Percentiles rank a stretch among this genome's conserved stretches.
These are phyloP conservation scores for Stemphylium beticola DNA, from an alignment of 2,329 filamentous ascomycete genomes.

Conservation along the genomic window DNA sequence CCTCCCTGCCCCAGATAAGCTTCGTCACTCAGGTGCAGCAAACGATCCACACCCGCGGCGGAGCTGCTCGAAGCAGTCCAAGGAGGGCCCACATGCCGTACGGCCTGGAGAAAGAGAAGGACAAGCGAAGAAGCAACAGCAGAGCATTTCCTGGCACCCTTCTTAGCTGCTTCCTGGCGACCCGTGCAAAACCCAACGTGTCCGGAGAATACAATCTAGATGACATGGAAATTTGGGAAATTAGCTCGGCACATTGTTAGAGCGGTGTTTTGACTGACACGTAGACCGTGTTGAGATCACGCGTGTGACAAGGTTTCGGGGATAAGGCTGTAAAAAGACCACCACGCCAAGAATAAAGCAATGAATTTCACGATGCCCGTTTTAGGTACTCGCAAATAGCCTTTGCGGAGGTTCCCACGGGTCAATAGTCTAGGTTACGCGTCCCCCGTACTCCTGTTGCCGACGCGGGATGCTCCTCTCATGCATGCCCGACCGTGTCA, in stretches of 20 bases:
- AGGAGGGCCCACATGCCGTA: no score
- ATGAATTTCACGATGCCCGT: background rate
- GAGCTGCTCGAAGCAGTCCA: no score
- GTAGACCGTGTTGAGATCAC: background rate
- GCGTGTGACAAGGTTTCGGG: background rate
- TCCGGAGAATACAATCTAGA: conserved; percentile 7
- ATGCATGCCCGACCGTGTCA: background rate
- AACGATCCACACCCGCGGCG: no score
- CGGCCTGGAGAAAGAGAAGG: no score
- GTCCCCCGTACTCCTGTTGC: background rate
- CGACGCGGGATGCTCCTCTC: no score
- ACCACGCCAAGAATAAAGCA: background rate
- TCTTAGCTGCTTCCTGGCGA: background rate
- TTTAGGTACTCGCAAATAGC: background rate
- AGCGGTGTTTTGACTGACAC: background rate
- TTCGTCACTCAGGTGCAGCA: no score
- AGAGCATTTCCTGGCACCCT: background rate
- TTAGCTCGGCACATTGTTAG: conserved; percentile 3
- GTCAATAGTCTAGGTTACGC: background rate
- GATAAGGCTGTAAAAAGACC: background rate
- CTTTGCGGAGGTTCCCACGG: background rate
- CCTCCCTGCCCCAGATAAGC: no score
- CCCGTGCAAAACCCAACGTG: conserved; percentile 1
- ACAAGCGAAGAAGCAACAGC: background rate
- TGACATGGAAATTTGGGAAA: background rate